Evolutionary conservation across 2,329 filamentous ascomycete species (phyloP).

Genomic region (Rhinocladiella similis): DNA sequence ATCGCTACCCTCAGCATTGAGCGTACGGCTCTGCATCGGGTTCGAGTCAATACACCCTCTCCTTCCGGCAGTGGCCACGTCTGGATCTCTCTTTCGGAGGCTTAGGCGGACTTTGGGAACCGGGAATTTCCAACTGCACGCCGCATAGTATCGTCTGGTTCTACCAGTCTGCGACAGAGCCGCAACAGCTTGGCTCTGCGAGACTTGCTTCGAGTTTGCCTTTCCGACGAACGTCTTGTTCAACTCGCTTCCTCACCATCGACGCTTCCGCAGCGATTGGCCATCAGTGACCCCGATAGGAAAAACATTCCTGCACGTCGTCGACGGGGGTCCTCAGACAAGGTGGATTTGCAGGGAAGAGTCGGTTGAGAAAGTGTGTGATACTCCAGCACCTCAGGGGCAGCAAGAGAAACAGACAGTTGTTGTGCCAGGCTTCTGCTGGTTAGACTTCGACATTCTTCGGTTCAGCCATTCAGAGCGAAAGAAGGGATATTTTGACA

Average conservation of each 20-base stretch:
- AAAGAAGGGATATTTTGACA: not conserved
- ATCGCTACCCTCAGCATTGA: not conserved
- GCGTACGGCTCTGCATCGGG: not conserved
- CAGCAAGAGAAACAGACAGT: not conserved
- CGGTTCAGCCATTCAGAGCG: not conserved
- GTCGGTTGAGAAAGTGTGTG: not conserved
- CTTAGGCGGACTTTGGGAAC: not conserved
- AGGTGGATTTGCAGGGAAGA: not conserved
- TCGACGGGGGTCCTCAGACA: too few relatives aligned
- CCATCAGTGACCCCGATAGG: not conserved
- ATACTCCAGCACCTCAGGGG: not conserved
- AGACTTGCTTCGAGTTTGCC: not conserved
- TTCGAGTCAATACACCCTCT: not conserved
- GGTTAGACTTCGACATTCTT: not conserved
- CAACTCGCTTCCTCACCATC: too few relatives aligned
- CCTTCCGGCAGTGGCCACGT: not conserved
- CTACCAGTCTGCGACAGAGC: not conserved
- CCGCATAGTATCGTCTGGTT: not conserved
- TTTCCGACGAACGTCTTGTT: not conserved
- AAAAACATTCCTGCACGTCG: not conserved
- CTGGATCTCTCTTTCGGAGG: not conserved
- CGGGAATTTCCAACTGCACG: not conserved
- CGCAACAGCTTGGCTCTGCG: not conserved
- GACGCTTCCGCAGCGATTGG: too few relatives aligned
- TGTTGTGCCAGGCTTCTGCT: not conserved